Evolutionary conservation across 768 basidiomycete species (phyloP).

Genomic region (Agaricus blazei): DNA sequence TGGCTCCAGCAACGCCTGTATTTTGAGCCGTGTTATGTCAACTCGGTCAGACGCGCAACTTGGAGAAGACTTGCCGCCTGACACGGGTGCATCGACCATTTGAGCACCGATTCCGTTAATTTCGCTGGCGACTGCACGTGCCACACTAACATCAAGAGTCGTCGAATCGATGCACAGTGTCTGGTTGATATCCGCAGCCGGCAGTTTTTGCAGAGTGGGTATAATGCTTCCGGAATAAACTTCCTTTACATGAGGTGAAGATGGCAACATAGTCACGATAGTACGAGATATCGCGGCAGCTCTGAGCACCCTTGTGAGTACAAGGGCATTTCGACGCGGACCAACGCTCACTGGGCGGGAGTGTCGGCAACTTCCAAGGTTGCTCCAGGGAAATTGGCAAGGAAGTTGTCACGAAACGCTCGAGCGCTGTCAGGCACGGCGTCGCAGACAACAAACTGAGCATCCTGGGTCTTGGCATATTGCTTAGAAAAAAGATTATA

Average conservation of each 20-base stretch:
- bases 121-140: conserved; percentile 55
- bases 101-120: conserved; percentile 52
- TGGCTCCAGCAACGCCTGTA: conserved; percentile 79
- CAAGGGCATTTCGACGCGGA: neutral
- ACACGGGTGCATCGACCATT: conserved; percentile 94
- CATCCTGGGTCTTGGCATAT: conserved; percentile 43
- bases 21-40: neutral
- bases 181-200: conserved; percentile 24
- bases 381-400: conserved; percentile 51
- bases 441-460: conserved; percentile 76
- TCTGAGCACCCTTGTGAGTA: conserved; percentile 29
- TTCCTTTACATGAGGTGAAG: conserved; percentile 77
- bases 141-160: conserved; percentile 77
- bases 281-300: conserved; percentile 59
- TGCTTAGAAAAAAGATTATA: conserved; percentile 79
- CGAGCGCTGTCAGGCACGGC: conserved; percentile 54
- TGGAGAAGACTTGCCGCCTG: conserved; percentile 59
- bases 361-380: conserved; percentile 52
- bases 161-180: conserved; percentile 88
- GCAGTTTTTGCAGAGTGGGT: conserved; percentile 51
- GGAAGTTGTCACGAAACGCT: conserved; percentile 53
- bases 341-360: conserved; percentile 65
- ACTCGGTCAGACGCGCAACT: neutral
- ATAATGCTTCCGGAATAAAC: conserved; percentile 75
- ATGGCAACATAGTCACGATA: conserved; percentile 89